Percentiles rank a stretch among this genome's conserved stretches.
These are phyloP conservation scores for Cladorrhinum sp. DNA, from an alignment of 2,329 filamentous ascomycete species.

Conservation along the genomic window DNA sequence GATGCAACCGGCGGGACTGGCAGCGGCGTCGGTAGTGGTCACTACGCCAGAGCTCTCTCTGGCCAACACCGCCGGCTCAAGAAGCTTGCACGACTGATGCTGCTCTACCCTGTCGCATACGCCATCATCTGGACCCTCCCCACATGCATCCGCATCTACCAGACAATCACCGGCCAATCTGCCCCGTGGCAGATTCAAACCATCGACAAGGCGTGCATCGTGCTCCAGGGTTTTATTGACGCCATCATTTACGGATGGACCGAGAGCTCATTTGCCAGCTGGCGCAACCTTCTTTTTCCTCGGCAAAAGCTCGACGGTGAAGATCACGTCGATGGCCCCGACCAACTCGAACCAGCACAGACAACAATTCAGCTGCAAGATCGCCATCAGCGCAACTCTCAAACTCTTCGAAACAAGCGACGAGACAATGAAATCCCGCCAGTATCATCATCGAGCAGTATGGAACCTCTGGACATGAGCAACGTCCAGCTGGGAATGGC, in stretches of 20 bases:
- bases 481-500: background rate
- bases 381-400: background rate
- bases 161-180: constrained; percentile 32
- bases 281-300: constrained; percentile 20
- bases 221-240: constrained; percentile 40
- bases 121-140: constrained; percentile 42
- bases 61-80: background rate
- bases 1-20: constrained; percentile 18
- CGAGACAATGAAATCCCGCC: background rate
- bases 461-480: background rate
- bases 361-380: background rate
- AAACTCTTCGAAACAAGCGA: background rate
- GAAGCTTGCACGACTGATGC: constrained; percentile 41
- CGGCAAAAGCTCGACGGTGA: background rate
- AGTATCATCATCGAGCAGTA: background rate
- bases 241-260: constrained; percentile 38
- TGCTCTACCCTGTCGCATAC: constrained; percentile 41
- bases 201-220: constrained; percentile 39
- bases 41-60: background rate
- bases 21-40: background rate
- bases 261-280: constrained; percentile 21
- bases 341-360: background rate
- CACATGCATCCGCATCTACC: constrained; percentile 40
- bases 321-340: too few species aligned
- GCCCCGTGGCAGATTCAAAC: constrained; percentile 37